Percentiles rank a stretch among this genome's conserved stretches.
phyloP scores from a whole-genome alignment of 2,329 filamentous ascomycete genomes.

The Elsinoe batatas region DNA sequence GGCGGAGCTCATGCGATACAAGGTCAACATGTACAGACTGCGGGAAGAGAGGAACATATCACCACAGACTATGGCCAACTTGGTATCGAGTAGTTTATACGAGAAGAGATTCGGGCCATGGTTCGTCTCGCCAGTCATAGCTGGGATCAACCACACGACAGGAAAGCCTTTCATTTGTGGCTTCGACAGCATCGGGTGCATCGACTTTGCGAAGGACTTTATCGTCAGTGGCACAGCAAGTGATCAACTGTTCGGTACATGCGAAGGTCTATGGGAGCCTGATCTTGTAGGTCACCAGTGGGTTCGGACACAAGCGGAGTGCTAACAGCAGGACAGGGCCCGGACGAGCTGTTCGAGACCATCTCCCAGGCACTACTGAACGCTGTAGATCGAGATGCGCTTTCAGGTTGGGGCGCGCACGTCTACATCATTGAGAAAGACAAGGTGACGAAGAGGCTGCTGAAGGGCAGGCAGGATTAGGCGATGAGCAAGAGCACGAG shows the following conservation, averaged over 20 bases:
- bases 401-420: slow-evolving; percentile 96
- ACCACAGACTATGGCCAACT: slow-evolving; percentile 89
- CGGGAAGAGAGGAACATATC: slow-evolving; percentile 96
- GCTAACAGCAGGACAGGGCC: slow-evolving; percentile 45
- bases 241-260: slow-evolving; percentile 97
- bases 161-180: slow-evolving; percentile 96
- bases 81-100: slow-evolving; percentile 84
- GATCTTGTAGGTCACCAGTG: slow-evolving; percentile 62
- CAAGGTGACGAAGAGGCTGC: slow-evolving; percentile 96
- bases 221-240: slow-evolving; percentile 94
- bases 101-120: slow-evolving; percentile 93
- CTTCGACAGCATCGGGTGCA: slow-evolving; percentile 98
- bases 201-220: slow-evolving; percentile 99
- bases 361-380: slow-evolving; percentile 93
- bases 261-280: slow-evolving; percentile 95
- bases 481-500: neutral
- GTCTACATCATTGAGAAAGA: slow-evolving; percentile 99
- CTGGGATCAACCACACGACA: slow-evolving; percentile 87
- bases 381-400: slow-evolving; percentile 89
- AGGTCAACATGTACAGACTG: slow-evolving; percentile 99
- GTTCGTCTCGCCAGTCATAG: slow-evolving; percentile 91
- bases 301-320: neutral
- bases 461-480: slow-evolving; percentile 89
- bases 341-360: slow-evolving; percentile 95
- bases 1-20: slow-evolving; percentile 96